phyloP scores from a whole-genome alignment of 176 grass and related monocot genomes.

The Microstegium vimineum region DNA sequence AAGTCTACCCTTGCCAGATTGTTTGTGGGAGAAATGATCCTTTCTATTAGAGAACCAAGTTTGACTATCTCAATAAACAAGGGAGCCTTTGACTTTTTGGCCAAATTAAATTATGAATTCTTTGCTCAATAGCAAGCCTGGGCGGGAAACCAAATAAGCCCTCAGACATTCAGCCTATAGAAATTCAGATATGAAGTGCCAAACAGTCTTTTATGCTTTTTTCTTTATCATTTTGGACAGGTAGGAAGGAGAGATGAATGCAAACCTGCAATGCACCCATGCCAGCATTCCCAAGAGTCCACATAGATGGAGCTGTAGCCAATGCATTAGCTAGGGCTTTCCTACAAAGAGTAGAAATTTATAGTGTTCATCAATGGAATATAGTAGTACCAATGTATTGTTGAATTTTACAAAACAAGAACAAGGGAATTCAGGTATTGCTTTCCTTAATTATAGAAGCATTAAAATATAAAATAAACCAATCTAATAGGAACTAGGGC shows the following conservation, averaged over 20 bases:
- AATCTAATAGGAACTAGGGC: background rate
- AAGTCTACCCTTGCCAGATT: background rate
- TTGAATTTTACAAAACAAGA: background rate
- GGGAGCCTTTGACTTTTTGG: background rate
- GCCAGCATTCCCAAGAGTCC: constrained; percentile 93
- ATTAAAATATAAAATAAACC: background rate
- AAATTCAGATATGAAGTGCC: background rate
- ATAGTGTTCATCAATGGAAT: background rate
- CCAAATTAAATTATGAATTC: background rate
- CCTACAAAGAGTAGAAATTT: constrained; percentile 50
- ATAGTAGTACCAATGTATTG: background rate
- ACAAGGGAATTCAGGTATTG: background rate
- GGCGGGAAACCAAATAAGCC: background rate
- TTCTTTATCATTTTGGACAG: background rate
- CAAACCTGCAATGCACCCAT: constrained; percentile 93
- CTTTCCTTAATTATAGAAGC: background rate
- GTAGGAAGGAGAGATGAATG: constrained; percentile 8
- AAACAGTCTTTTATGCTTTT: background rate
- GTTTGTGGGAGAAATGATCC: background rate
- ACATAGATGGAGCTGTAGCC: constrained; percentile 94
- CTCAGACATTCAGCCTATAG: background rate
- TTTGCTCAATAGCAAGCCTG: background rate
- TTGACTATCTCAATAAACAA: background rate
- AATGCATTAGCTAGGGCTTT: constrained; percentile 97
- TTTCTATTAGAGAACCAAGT: background rate